These are phyloP conservation scores for Taphrina deformans DNA, from an alignment of 1,139 yeast species.

Conservation along the genomic window DNA sequence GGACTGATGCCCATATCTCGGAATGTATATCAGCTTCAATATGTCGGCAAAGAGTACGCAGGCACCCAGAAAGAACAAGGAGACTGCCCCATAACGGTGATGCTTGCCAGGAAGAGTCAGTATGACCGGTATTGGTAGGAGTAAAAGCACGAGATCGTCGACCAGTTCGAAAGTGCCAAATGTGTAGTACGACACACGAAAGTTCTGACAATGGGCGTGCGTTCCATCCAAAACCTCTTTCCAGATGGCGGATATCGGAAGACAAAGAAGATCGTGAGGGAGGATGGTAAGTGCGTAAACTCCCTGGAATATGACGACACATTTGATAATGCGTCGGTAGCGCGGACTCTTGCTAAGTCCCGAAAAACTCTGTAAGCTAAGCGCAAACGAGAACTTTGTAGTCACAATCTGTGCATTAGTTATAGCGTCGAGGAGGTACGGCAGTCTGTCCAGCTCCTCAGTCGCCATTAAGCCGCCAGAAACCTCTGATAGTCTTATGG, in stretches of 20 bases:
- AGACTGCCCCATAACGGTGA: neutral
- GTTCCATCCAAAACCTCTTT: neutral
- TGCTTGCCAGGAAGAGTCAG: neutral
- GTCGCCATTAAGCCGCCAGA: neutral
- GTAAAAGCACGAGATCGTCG: slow-evolving; percentile 2
- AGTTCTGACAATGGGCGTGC: neutral
- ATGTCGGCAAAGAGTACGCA: slow-evolving; percentile 1
- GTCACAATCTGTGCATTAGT: neutral
- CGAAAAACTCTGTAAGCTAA: neutral
- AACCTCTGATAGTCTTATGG: neutral
- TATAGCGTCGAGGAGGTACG: neutral
- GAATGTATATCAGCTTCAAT: neutral
- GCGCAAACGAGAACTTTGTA: neutral
- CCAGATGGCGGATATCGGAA: neutral
- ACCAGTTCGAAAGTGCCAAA: neutral
- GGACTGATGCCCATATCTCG: neutral
- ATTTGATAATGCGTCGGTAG: neutral
- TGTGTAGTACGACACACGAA: neutral
- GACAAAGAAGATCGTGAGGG: neutral
- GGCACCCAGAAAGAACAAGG: neutral
- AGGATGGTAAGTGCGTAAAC: neutral
- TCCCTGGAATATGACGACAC: neutral
- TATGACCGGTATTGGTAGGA: neutral
- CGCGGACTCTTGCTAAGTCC: neutral
- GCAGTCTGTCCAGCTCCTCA: neutral